phyloP scores from a whole-genome alignment of 139 green algal species.

The Chlorella sp. region DNA sequence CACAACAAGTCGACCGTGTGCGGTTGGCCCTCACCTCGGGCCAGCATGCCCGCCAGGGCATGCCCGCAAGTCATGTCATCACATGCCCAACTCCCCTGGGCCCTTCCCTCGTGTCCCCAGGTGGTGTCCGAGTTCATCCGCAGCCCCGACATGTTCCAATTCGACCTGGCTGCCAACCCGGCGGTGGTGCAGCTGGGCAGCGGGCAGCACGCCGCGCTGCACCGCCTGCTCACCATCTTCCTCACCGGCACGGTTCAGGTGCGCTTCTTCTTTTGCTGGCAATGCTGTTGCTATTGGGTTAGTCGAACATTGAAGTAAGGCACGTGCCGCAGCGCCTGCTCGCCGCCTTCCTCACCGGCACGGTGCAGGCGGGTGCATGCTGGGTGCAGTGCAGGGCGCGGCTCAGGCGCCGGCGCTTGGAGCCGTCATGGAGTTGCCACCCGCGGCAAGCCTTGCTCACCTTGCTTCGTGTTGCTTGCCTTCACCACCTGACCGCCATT shows the following conservation, averaged over 20 bases:
- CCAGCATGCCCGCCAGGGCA: too few relatives aligned
- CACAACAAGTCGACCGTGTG: too few relatives aligned
- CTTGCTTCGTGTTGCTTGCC: neutral
- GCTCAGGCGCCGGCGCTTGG: too few relatives aligned
- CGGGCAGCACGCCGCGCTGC: constrained; percentile 22
- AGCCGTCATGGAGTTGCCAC: too few relatives aligned
- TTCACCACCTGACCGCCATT: neutral
- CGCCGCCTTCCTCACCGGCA: neutral
- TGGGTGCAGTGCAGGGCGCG: too few relatives aligned
- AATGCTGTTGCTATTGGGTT: neutral
- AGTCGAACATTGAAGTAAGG: neutral
- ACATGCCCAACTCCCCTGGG: too few relatives aligned
- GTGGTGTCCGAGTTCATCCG: constrained; percentile 43
- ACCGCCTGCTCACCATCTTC: constrained; percentile 38
- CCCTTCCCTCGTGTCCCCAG: neutral
- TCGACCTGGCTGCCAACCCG: constrained; percentile 44
- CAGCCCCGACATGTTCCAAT: constrained; percentile 41
- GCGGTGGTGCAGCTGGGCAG: constrained; percentile 29
- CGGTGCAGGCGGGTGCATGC: too few relatives aligned
- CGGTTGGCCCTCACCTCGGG: too few relatives aligned
- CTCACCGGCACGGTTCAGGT: constrained; percentile 32
- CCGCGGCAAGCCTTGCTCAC: neutral
- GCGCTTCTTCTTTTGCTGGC: neutral
- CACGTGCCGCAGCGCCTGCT: neutral
- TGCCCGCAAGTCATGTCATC: too few relatives aligned